Conservation (phyloP, 2,329 filamentous ascomycete species). For the Aspergillus floridensis region DNA sequence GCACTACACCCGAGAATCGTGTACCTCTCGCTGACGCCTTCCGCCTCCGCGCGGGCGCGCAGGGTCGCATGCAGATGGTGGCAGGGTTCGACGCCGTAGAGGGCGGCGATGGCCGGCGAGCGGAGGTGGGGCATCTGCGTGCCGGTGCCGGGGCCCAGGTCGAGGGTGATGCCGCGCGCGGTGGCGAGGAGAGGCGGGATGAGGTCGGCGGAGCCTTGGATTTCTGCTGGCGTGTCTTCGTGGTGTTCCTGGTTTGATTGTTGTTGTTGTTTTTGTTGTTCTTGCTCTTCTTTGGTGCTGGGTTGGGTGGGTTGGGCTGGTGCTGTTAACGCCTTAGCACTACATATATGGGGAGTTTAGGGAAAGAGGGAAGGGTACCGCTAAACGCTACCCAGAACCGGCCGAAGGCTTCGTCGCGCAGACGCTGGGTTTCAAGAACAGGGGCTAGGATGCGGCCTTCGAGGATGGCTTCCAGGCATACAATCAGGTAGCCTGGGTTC, state of each 20-base stretch:
- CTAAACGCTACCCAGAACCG: slow-evolving; percentile 41
- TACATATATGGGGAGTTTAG: too few species aligned
- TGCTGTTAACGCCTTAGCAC: not conserved
- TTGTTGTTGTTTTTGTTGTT: not conserved
- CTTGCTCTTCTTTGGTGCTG: not conserved
- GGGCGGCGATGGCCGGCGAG: slow-evolving; percentile 40
- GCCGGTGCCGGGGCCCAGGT: slow-evolving; percentile 53
- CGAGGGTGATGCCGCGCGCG: slow-evolving; percentile 44
- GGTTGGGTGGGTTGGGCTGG: not conserved
- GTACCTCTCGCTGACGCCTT: slow-evolving; percentile 32
- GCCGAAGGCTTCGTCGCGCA: slow-evolving; percentile 40
- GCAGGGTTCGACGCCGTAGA: slow-evolving; percentile 57
- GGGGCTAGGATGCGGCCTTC: slow-evolving; percentile 27
- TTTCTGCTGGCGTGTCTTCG: too few species aligned
- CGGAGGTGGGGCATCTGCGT: slow-evolving; percentile 49
- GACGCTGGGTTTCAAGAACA: slow-evolving; percentile 25
- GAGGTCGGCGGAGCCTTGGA: slow-evolving; percentile 33
- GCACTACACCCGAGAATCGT: not conserved
- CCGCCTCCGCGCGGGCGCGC: slow-evolving; percentile 35
- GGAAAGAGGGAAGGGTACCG: slow-evolving; percentile 16
- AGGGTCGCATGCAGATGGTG: slow-evolving; percentile 47
- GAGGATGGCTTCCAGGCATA: not conserved
- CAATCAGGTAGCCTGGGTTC: not conserved
- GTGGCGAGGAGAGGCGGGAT: slow-evolving; percentile 41
- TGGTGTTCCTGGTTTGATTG: slow-evolving; percentile 12